Evolutionary conservation across 768 basidiomycete genomes (phyloP), one percentile per base, ranked within the genome.

Genomic region (Boletus rex-veris): DNA sequence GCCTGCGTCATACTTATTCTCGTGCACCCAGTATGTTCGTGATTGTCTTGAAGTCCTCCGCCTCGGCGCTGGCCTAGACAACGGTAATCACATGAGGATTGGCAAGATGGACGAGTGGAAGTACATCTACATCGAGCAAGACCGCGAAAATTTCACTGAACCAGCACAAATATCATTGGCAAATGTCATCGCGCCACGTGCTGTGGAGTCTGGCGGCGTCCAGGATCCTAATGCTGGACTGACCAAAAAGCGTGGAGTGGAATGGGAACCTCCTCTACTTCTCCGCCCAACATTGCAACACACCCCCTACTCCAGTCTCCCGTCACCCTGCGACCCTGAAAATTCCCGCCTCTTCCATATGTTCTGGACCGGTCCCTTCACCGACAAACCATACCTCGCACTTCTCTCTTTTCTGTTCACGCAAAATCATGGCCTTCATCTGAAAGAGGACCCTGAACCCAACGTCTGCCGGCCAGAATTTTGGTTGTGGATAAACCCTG

Each of bases 321-420:
- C 80, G 3, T 68, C 74, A 2, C 77, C 85, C 2, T 99, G 97
- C 71, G 92, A 97, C 64, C 80, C 86, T 0, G 86, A 91, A 59
- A 84, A 88, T 62, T 88, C 93, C 7, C 83, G 90, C 35, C 73
- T 98, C 31, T 98, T 96, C 77, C 97, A 99, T 72, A 97, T 98
- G 86, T 99, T 97, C 77, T 98, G 97, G 96, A 91, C 95, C 2
- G 96, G 97, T 0, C 87, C 92, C 1, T 98, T 99, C 76, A 97
- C 94, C 9, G 97, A 99, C 77, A 98, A 98, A 70, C 97, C 97
- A 3, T 98, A 99, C 77, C 83, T 93, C 54, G 93, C 96, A 1
- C 78, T 98, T 42, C 77, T 96, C 21, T 97, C 94, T 16, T 99
- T 93, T 78, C 80, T 98, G 35, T 98, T 86, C 75, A 97, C 96